Evolutionary conservation across 2,329 filamentous ascomycete species (phyloP), one percentile per base, ranked within the genome.

Genomic region (Paecilomyces sp.): DNA sequence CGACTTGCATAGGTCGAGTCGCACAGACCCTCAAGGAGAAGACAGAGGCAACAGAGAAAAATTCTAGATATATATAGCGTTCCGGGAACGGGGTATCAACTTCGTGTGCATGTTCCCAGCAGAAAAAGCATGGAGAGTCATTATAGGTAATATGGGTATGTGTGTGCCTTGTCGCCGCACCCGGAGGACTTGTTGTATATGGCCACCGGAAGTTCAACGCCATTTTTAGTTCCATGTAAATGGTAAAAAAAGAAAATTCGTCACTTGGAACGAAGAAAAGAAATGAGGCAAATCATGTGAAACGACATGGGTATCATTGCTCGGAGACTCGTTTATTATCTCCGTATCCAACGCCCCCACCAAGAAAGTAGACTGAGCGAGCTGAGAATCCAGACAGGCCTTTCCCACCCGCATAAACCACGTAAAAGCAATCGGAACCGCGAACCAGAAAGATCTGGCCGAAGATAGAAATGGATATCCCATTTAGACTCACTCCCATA

Each of bases 281-380:
- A 55, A 50, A 28, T 56, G 30, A 3, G 55, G 53, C 33, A 54
- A 57, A 57, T 33, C 31, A 58, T 60, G 65, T 70, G 72, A 60
- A 65, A 58, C 61, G 56, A 71, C 67, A 72, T 57, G 69, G 70
- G 71, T 74, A 74, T 75, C 71, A 72, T 74, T 74, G 72, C 66
- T 65, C 71, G 71, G 70, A 68, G 69, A 75, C 67, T 72, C 73
- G 73, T 76, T 61, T 76, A 75, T 75, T 68, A 69, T 75, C 73
- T 61, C 73, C 72, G 66, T 66, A 68, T 63, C 64, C 71, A 74
- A 74, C 70, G 41, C 41, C 65, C 73, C 70, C 59, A 36, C 28
- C 56, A 63, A 64, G 55, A 59, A 62, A 60, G 30, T 33, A 33
- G 31, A 33, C 57, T 58, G 31, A 62, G n/a, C 56, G 28, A 57